These are phyloP conservation scores for Juglanconis oblonga DNA, from an alignment of 2,329 filamentous ascomycete species.

Conservation along the genomic window DNA sequence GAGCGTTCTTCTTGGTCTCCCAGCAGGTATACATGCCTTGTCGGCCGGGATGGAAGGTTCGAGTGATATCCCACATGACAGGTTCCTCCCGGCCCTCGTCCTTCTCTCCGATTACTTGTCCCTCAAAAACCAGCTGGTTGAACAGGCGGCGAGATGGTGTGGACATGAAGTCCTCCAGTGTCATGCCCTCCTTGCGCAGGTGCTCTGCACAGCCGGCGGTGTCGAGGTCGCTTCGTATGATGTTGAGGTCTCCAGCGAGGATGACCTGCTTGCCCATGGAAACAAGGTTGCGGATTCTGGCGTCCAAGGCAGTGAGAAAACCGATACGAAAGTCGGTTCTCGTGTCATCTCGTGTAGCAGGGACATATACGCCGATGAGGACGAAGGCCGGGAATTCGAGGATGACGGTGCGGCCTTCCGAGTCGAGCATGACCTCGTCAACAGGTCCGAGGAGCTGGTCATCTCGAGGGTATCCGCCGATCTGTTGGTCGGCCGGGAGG, in stretches of 20 bases:
- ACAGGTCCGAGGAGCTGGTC: constrained; percentile 62
- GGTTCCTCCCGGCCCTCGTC: constrained; percentile 69
- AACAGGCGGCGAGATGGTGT: constrained; percentile 72
- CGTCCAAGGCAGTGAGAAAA: constrained; percentile 78
- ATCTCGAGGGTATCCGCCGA: constrained; percentile 80
- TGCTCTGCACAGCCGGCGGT: constrained; percentile 70
- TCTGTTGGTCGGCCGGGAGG: constrained; percentile 69
- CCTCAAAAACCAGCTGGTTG: constrained; percentile 79
- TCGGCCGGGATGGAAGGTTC: constrained; percentile 75
- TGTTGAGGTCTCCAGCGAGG: constrained; percentile 85
- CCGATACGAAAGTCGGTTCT: constrained; percentile 78
- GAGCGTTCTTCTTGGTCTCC: constrained; percentile 91
- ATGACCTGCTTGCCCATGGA: constrained; percentile 80
- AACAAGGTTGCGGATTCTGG: constrained; percentile 78
- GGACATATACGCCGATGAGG: constrained; percentile 87
- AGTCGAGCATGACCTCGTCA: constrained; percentile 74
- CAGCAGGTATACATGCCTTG: constrained; percentile 95
- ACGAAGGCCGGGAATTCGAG: constrained; percentile 95
- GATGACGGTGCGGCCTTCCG: constrained; percentile 86
- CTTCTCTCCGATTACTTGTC: constrained; percentile 62
- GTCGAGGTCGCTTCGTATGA: constrained; percentile 67
- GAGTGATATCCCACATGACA: constrained; percentile 79
- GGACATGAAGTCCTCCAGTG: constrained; percentile 69
- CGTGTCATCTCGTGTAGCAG: constrained; percentile 81
- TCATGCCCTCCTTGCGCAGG: constrained; percentile 67